phyloP scores from a whole-genome alignment of 768 basidiomycete genomes.

The Pleurotus pulmonarius region DNA sequence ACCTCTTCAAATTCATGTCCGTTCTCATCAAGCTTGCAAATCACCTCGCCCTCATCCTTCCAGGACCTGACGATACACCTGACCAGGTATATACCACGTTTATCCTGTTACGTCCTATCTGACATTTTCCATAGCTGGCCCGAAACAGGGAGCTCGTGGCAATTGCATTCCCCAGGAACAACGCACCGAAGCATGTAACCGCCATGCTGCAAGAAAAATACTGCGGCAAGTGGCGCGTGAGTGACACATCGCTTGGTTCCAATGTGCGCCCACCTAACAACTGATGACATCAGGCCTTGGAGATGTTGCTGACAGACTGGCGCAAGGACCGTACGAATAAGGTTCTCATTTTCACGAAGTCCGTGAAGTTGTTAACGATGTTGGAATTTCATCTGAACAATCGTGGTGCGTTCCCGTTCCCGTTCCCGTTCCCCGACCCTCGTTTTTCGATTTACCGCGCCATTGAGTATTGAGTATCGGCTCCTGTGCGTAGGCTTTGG shows the following conservation, averaged over 20 bases:
- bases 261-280: neutral
- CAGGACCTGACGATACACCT: conserved; percentile 60
- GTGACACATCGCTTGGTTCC: conserved; percentile 17
- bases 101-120: neutral
- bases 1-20: conserved; percentile 75
- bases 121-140: conserved; percentile 17
- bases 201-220: conserved; percentile 61
- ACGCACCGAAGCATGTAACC: conserved; percentile 55
- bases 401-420: conserved; percentile 34
- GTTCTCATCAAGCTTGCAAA: conserved; percentile 87
- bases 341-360: conserved; percentile 91
- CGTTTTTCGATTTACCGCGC: neutral
- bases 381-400: conserved; percentile 69
- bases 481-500: conserved; percentile 37
- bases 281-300: conserved; percentile 52
- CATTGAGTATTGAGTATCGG: neutral
- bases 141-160: conserved; percentile 62
- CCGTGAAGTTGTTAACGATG: conserved; percentile 87
- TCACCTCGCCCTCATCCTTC: conserved; percentile 83
- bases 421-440: neutral
- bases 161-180: conserved; percentile 56
- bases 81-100: conserved; percentile 50
- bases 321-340: conserved; percentile 69
- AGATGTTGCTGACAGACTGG: conserved; percentile 63
- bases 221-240: conserved; percentile 84